Conservation (phyloP, 331 rosid species). For the Prunus yedoensis region DNA sequence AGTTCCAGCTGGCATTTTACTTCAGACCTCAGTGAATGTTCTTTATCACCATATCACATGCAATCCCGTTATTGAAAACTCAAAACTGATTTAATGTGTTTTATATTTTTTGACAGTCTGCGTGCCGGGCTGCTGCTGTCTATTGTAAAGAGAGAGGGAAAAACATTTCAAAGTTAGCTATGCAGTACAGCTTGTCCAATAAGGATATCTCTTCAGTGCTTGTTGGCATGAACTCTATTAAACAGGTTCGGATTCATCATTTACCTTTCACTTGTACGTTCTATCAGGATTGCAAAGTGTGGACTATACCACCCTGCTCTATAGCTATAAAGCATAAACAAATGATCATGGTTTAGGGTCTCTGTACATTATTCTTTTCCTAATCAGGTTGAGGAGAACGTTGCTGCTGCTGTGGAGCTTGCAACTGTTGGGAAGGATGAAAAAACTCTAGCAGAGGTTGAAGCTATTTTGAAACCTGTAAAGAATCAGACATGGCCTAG, state of each 20-base stretch:
- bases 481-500: constrained; percentile 91
- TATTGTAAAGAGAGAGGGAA: constrained; percentile 73
- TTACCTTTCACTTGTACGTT: constrained; percentile 13
- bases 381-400: constrained; percentile 74
- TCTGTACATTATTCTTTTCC: neutral
- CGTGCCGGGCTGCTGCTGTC: constrained; percentile 74
- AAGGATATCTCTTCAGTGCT: constrained; percentile 84
- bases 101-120: constrained; percentile 50
- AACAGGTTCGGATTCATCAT: constrained; percentile 53
- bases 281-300: neutral
- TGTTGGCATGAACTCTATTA: constrained; percentile 80
- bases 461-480: constrained; percentile 69
- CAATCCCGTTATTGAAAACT: constrained; percentile 4
- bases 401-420: constrained; percentile 75
- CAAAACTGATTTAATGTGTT: constrained; percentile 22
- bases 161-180: constrained; percentile 79
- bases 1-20: neutral
- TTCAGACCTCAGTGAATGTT: neutral
- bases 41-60: neutral
- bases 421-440: constrained; percentile 57
- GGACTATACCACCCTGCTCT: constrained; percentile 13
- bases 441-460: constrained; percentile 60
- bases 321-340: neutral
- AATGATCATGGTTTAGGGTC: constrained; percentile 4
- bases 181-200: constrained; percentile 93